Conservation (phyloP, 306 rosid species). For the Trichosanthes cucumerina region DNA sequence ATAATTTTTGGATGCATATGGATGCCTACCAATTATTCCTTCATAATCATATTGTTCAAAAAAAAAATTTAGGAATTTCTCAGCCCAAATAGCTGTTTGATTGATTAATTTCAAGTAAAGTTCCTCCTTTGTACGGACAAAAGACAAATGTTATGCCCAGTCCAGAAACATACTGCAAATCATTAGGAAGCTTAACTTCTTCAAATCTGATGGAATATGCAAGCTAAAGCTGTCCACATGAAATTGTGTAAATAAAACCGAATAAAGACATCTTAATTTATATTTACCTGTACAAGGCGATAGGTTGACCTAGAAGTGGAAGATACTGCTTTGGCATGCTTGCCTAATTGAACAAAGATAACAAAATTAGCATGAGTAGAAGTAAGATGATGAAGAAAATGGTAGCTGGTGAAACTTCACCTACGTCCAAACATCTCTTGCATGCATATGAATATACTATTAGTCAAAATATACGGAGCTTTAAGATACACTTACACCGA, state of each 20-base stretch:
- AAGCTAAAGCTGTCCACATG: not conserved
- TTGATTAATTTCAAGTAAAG: not conserved
- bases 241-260: not conserved
- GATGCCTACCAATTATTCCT: not conserved
- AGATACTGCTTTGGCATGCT: constrained; percentile 95
- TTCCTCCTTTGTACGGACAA: not conserved
- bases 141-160: not conserved
- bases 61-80: not conserved
- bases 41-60: not conserved
- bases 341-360: constrained; percentile 41
- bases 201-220: not conserved
- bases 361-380: constrained; percentile 8
- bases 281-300: constrained; percentile 68
- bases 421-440: not conserved
- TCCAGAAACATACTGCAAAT: not conserved
- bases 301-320: constrained; percentile 86
- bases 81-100: not conserved
- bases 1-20: not conserved
- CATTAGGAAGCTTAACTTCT: not conserved
- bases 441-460: not conserved
- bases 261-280: not conserved
- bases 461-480: not conserved
- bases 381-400: constrained; percentile 1
- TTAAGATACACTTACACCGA: not conserved
- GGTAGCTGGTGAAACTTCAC: not conserved